These are phyloP conservation scores for Boletus subparvulus DNA, from an alignment of 768 basidiomycete species.

Conservation along the genomic window DNA sequence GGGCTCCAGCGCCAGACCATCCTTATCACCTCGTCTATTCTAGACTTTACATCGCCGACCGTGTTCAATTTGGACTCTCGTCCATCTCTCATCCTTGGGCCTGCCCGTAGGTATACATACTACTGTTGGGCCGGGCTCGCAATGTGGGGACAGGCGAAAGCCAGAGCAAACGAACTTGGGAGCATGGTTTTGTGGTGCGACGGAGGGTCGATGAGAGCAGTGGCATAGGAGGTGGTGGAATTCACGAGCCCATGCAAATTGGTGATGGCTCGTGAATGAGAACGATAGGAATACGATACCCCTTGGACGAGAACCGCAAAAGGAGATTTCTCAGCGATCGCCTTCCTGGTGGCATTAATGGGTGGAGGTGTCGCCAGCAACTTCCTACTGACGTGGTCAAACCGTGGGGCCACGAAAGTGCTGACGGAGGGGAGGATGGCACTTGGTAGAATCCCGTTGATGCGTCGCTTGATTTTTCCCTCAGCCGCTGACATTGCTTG, in stretches of 20 bases:
- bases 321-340: conserved; percentile 33
- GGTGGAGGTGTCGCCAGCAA: conserved; percentile 22
- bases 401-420: conserved; percentile 1
- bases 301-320: conserved; percentile 49
- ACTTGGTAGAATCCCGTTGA: conserved; percentile 7
- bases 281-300: conserved; percentile 57
- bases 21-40: conserved; percentile 67
- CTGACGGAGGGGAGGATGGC: conserved; percentile 6
- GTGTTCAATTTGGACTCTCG: conserved; percentile 55
- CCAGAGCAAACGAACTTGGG: conserved; percentile 68
- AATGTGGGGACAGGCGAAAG: conserved; percentile 80
- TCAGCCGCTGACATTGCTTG: not conserved
- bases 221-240: conserved; percentile 63
- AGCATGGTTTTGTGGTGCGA: conserved; percentile 79
- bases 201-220: conserved; percentile 75
- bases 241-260: conserved; percentile 60
- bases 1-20: conserved; percentile 47
- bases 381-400: not conserved
- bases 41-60: conserved; percentile 68
- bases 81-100: conserved; percentile 79
- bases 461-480: conserved; percentile 12
- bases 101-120: conserved; percentile 64
- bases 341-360: conserved; percentile 31
- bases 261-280: conserved; percentile 71
- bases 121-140: conserved; percentile 53